Conservation (phyloP, 106 monocot species). For the Dioscorea alata region DNA sequence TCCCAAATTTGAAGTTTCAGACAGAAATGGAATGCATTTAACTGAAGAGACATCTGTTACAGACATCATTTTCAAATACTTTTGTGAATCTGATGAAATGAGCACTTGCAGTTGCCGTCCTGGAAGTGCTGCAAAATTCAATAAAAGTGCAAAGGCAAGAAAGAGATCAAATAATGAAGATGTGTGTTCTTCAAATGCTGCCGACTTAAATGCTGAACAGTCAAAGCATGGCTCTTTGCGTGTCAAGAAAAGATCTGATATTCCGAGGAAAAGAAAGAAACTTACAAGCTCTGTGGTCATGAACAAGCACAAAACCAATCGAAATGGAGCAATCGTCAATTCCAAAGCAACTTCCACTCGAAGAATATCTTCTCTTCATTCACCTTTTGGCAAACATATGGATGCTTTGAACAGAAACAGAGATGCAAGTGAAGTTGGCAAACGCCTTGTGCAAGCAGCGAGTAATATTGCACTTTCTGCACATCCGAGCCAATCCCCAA, state of each 20-base stretch:
- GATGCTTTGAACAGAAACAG: neutral
- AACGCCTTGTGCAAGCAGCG: slow-evolving; percentile 21
- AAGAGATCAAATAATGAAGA: neutral
- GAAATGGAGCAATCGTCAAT: neutral
- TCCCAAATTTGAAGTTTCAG: neutral
- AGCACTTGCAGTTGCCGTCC: slow-evolving; percentile 3
- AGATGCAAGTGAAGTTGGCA: slow-evolving; percentile 22
- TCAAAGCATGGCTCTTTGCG: too few relatives aligned
- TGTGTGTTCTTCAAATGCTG: neutral
- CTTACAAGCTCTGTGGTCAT: neutral
- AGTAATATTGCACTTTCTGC: slow-evolving; percentile 5
- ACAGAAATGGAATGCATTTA: neutral
- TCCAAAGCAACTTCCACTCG: neutral
- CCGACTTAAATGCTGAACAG: neutral
- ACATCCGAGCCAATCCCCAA: neutral
- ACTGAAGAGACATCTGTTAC: slow-evolving; percentile 22
- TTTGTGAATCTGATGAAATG: slow-evolving; percentile 28
- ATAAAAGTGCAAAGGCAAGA: neutral
- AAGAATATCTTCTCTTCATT: neutral
- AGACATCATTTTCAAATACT: slow-evolving; percentile 35
- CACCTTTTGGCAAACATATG: neutral
- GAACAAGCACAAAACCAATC: neutral
- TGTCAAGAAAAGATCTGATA: neutral
- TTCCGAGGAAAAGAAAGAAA: neutral
- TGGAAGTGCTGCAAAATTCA: neutral